These are phyloP conservation scores for Trichoderma oligosporum DNA, from an alignment of 2,329 filamentous ascomycete genomes.

Conservation along the genomic window DNA sequence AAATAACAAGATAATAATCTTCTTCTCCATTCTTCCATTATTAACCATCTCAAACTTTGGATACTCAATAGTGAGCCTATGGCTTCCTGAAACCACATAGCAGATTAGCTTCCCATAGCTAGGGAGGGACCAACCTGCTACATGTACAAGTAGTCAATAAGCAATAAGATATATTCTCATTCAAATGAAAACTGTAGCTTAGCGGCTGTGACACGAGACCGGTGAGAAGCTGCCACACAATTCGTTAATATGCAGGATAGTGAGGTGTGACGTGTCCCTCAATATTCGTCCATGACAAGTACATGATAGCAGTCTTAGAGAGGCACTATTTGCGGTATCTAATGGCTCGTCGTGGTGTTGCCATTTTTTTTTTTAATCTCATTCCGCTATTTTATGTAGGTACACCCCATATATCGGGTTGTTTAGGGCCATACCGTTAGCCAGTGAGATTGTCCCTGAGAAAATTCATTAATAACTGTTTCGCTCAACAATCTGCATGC, in stretches of 20 bases:
- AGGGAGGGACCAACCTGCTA: background rate
- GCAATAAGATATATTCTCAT: background rate
- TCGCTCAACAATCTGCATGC: background rate
- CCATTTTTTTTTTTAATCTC: background rate
- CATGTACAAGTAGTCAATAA: background rate
- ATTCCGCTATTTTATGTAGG: background rate
- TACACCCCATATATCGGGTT: no score
- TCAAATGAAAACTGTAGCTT: background rate
- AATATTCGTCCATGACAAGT: background rate
- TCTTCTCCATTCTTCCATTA: no score
- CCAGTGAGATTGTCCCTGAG: background rate
- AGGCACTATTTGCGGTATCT: background rate
- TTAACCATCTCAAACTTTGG: no score
- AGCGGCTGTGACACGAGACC: background rate
- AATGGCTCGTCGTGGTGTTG: background rate
- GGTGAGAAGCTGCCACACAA: background rate
- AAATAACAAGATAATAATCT: no score
- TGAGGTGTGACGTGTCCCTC: background rate
- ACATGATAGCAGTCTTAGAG: no score
- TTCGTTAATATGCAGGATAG: background rate
- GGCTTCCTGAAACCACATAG: background rate
- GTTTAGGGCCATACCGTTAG: background rate
- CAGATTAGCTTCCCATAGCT: background rate
- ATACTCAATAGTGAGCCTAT: no score
- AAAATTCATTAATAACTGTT: background rate